Base-by-base conservation (phyloP, 805 yeast species). In the Saturnispora besseyi region DNA sequence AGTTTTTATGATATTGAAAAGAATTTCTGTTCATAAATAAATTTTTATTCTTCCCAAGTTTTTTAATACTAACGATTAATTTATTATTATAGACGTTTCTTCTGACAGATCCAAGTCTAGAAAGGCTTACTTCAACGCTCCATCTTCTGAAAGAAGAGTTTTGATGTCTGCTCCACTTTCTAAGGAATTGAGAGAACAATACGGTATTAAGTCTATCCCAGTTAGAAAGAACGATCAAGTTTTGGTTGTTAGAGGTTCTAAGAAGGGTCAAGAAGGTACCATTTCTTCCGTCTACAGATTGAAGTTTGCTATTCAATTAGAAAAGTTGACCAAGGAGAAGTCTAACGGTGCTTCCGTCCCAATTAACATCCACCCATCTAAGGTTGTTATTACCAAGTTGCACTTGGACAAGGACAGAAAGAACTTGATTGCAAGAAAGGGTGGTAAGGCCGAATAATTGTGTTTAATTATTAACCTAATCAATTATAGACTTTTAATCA, bases 231-330 rank as follows among this genome's bases (percentile, higher is more conserved):
- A 90, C 66, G 99, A 93, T 74, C 88, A 86, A 76, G 96, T 93
- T 66, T 75, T 79, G 66, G 93, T 93, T 70, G 91, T 85, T 73
- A 91, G 99, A 79, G 99, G 99, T 72, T 87, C 98, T 70, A 87
- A 87, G 86, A 93, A 93, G 82, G 99, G 98, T 74, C 89, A 91
- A 67, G 99, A 91, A 81, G 99, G 99, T 77, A 87, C 89, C 78
- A 81, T 93, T 74, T 78, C 93, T 63, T 85, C 96, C 61, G 98
- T 91, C 65, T 93, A 93, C 96, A 91, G 99, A 86, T 86, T 93
- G 78, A 93, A 93, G 77, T 93, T 79, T 72, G 82, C 96, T 66
- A 81, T 93, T 64, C 98, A 91, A 78, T 84, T 93, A 67, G 98
- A 90, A 80, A 91, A 91, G 81, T 80, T 93, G 73, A 82, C 91